Conservation (phyloP, 2,329 filamentous ascomycete genomes). For the Decorospora gaudefroyi region DNA sequence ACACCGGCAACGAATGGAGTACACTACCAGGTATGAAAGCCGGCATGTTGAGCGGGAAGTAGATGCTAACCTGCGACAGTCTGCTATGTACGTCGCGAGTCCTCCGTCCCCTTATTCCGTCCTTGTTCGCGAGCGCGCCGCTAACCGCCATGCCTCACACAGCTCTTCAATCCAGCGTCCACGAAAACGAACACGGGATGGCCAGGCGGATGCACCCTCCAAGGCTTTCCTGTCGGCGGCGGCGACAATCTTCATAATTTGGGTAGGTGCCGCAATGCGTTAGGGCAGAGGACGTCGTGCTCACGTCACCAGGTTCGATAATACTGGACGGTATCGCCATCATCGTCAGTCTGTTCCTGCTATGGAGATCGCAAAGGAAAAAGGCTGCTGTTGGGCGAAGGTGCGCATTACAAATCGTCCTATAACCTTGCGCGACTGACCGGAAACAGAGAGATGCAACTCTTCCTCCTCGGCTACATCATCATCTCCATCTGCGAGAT, state of each 20-base stretch:
- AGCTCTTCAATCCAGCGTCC: slow-evolving; percentile 67
- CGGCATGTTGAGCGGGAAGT: slow-evolving; percentile 8
- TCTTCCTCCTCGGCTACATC: slow-evolving; percentile 86
- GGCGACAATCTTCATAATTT: slow-evolving; percentile 76
- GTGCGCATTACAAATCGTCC: slow-evolving; percentile 55
- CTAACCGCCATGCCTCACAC: slow-evolving; percentile 35
- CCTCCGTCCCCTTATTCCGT: slow-evolving; percentile 11
- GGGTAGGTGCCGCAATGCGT: slow-evolving; percentile 58
- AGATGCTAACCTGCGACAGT: slow-evolving; percentile 43
- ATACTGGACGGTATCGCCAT: slow-evolving; percentile 80
- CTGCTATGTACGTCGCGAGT: slow-evolving; percentile 53
- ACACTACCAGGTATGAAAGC: slow-evolving; percentile 48
- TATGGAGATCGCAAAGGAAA: slow-evolving; percentile 85
- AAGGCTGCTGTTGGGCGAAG: slow-evolving; percentile 90
- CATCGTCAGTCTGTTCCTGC: slow-evolving; percentile 64
- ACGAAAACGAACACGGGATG: slow-evolving; percentile 65
- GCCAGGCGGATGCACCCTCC: slow-evolving; percentile 70
- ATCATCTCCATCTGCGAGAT: slow-evolving; percentile 93
- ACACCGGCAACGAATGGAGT: slow-evolving; percentile 51
- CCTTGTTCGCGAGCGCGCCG: slow-evolving; percentile 20
- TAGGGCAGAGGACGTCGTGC: slow-evolving; percentile 7
- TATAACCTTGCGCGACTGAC: slow-evolving; percentile 20
- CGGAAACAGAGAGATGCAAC: slow-evolving; percentile 81
- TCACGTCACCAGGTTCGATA: slow-evolving; percentile 72
- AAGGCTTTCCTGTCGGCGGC: slow-evolving; percentile 72